Conservation (phyloP, 768 basidiomycete genomes). For the Trametes meyenii region DNA sequence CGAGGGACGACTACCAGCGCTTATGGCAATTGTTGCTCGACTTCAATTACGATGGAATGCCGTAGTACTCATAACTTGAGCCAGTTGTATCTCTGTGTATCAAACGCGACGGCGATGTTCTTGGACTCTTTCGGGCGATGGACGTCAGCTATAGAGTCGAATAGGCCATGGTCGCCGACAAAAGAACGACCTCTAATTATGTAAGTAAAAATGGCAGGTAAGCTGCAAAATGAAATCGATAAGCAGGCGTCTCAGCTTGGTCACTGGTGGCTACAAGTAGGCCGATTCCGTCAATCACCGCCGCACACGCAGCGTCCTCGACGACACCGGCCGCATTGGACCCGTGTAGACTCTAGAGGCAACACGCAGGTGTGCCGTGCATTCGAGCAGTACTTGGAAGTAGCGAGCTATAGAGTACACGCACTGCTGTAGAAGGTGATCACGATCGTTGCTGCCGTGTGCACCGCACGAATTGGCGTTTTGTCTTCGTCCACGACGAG, state of each 20-base stretch:
- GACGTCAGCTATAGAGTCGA: too few species aligned
- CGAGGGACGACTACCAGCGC: too few species aligned
- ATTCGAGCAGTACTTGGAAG: not conserved
- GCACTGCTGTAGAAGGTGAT: constrained; percentile 1
- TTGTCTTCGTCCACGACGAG: constrained; percentile 18
- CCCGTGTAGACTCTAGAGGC: not conserved
- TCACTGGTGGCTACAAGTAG: not conserved
- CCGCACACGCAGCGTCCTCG: not conserved
- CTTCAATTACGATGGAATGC: too few species aligned
- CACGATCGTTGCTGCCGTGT: constrained; percentile 16
- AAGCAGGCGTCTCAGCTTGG: constrained; percentile 14
- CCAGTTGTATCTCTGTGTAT: too few species aligned
- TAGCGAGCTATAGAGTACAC: not conserved
- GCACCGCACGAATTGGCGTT: constrained; percentile 1
- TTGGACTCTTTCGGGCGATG: too few species aligned
- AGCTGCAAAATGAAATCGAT: constrained; percentile 21
- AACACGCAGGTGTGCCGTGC: not conserved
- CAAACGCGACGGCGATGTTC: too few species aligned
- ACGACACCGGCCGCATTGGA: constrained; percentile 13
- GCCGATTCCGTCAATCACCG: constrained; percentile 10
- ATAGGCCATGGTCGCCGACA: too few species aligned
- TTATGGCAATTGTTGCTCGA: too few species aligned
- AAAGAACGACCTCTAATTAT: not conserved
- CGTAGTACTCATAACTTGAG: too few species aligned
- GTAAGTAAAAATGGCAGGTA: not conserved